Base-by-base conservation (phyloP, 768 basidiomycete genomes). In the Tricholoma hemisulphureum region DNA sequence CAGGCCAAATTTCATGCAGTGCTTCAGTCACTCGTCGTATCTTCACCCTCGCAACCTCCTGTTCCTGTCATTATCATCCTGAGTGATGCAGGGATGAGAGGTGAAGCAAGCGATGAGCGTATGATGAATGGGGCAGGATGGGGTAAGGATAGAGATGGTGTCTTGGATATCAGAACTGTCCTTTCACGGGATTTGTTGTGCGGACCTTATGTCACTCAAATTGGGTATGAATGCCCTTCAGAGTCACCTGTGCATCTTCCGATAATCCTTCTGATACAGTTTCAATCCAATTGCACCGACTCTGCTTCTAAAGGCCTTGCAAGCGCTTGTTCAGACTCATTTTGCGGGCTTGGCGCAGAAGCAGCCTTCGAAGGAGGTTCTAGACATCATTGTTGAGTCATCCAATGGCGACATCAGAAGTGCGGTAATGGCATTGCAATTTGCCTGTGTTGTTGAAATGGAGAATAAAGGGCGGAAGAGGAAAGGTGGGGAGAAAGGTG, bases 221-320 rank as follows among this genome's bases (percentile, higher is more conserved):
- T 98, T 55, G 77, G 78, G 95, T 95, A 67, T 46, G 84, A 76
- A 14, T 23, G 20, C 23, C 41, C 32, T 18, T 34, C n/a, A 55
- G 43, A 26, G 31, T 55, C 48, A n/a, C 35, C 28, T 39, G 21
- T 31, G 41, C 28, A 51, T 32, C 50, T 26, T 49, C 54, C 61
- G 24, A 39, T 46, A 14, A 45, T 28, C 13, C 41, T 52, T 24
- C 55, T 31, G 7, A 58, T 58, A 21, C 64, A 96, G 95, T 43
- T 98, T 98, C 74, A 93, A 97, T 61, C 89, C 96, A 0, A 87
- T 99, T 49, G 94, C 97, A 0, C 81, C 86, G 0, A 98, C 96
- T 0, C 80, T 95, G 45, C 81, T 97, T 73, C 82, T 80, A 39
- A 89, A 87, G 65, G 93, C 93, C 0, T 77, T 99, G 1, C 85